These are phyloP conservation scores for Emydomyces testavorans DNA, from an alignment of 2,329 filamentous ascomycete genomes.

Conservation along the genomic window DNA sequence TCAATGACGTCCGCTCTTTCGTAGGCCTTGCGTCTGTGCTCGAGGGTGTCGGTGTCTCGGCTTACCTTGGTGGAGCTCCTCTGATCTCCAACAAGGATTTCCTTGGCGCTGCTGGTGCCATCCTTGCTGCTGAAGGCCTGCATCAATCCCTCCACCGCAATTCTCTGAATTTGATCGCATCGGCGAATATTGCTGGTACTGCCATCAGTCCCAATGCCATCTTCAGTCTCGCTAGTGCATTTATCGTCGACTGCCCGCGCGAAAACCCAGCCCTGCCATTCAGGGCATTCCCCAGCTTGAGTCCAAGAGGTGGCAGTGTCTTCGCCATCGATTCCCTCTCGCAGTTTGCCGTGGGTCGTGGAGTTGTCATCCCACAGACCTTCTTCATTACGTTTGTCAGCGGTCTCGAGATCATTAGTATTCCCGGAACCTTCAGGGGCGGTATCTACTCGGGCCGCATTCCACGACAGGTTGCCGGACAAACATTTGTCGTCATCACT, in stretches of 20 bases:
- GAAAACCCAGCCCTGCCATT: slow-evolving; percentile 47
- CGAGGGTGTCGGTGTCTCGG: slow-evolving; percentile 48
- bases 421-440: slow-evolving; percentile 14
- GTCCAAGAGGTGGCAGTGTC: slow-evolving; percentile 17
- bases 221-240: slow-evolving; percentile 52
- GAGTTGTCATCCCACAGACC: slow-evolving; percentile 15
- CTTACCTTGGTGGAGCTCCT: slow-evolving; percentile 52
- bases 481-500: slow-evolving; percentile 25
- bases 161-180: slow-evolving; percentile 40
- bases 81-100: slow-evolving; percentile 47
- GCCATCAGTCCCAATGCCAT: slow-evolving; percentile 49
- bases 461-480: slow-evolving; percentile 20
- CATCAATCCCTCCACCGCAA: slow-evolving; percentile 52
- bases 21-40: slow-evolving; percentile 43
- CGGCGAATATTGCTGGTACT: slow-evolving; percentile 49
- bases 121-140: slow-evolving; percentile 54
- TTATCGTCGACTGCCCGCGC: slow-evolving; percentile 48
- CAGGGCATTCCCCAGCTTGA: slow-evolving; percentile 47
- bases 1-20: slow-evolving; percentile 40
- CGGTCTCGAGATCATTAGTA: slow-evolving; percentile 20
- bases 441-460: slow-evolving; percentile 19
- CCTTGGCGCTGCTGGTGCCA: slow-evolving; percentile 49
- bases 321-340: slow-evolving; percentile 14
- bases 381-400: slow-evolving; percentile 18
- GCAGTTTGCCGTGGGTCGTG: slow-evolving; percentile 16